Evolutionary conservation across 1,284 basidiomycete species (phyloP).

Genomic region (Austroboletus olivaceoglutinosus): DNA sequence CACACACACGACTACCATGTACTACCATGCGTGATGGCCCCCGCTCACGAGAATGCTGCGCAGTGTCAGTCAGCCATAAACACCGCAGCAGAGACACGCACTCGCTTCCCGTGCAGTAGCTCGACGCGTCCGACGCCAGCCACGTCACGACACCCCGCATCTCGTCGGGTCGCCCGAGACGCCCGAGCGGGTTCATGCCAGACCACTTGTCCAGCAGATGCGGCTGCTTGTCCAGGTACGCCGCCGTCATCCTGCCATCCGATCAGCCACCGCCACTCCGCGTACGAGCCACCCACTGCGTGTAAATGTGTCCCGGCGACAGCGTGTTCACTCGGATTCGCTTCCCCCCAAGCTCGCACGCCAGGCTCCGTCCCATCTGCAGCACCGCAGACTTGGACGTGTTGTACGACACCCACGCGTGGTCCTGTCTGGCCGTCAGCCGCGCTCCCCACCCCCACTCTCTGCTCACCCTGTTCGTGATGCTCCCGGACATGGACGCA

Average conservation of each 20-base stretch:
- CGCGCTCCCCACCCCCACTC: background rate
- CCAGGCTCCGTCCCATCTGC: constrained; percentile 82
- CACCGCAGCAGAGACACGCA: constrained; percentile 38
- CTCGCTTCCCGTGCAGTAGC: constrained; percentile 77
- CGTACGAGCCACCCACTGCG: constrained; percentile 44
- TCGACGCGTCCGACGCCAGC: constrained; percentile 78
- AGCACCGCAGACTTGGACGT: constrained; percentile 79
- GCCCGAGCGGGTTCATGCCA: constrained; percentile 69
- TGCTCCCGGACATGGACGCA: constrained; percentile 84
- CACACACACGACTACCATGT: constrained; percentile 16
- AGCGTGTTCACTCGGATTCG: constrained; percentile 76
- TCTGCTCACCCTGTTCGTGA: constrained; percentile 69
- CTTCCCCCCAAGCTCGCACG: constrained; percentile 73
- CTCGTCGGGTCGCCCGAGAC: constrained; percentile 75
- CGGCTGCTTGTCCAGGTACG: constrained; percentile 69
- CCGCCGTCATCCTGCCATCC: constrained; percentile 71
- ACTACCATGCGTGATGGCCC: constrained; percentile 69
- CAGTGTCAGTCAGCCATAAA: background rate
- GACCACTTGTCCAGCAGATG: constrained; percentile 72
- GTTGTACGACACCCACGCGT: constrained; percentile 80
- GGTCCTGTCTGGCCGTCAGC: constrained; percentile 43
- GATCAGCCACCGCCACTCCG: background rate
- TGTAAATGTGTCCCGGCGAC: constrained; percentile 75
- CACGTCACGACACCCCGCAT: constrained; percentile 75
- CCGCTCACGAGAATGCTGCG: constrained; percentile 67